Conservation (phyloP, 1,284 basidiomycete genomes). For the Erythrobasidium hasegawianum region DNA sequence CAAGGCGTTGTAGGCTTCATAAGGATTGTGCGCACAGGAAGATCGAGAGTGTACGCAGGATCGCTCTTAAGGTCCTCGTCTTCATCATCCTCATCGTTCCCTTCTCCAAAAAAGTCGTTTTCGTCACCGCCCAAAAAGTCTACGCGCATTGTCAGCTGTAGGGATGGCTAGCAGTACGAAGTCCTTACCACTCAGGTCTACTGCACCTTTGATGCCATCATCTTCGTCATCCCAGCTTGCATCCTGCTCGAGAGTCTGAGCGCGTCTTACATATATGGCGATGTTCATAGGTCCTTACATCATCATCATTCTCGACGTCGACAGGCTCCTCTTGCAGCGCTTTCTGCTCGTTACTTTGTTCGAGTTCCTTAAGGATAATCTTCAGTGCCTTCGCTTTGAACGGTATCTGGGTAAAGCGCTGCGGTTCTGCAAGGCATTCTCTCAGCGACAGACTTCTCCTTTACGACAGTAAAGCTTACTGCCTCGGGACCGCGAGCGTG, state of each 20-base stretch:
- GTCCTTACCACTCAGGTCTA: conserved; percentile 51
- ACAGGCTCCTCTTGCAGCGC: conserved; percentile 3
- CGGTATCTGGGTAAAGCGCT: conserved; percentile 75
- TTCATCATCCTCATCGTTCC: conserved; percentile 62
- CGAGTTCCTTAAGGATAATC: conserved; percentile 76
- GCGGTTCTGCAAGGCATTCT: too few relatives aligned
- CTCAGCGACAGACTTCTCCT: not conserved
- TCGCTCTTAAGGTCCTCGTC: conserved; percentile 78
- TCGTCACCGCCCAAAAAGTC: conserved; percentile 58
- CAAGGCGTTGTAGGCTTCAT: not conserved
- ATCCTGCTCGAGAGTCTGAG: not conserved
- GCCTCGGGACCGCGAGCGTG: conserved; percentile 79
- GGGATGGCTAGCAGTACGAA: too few relatives aligned
- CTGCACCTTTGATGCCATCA: conserved; percentile 20
- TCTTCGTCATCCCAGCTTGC: conserved; percentile 34
- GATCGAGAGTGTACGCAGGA: conserved; percentile 79
- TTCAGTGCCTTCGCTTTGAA: conserved; percentile 92
- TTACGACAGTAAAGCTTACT: conserved; percentile 54
- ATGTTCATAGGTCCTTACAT: conserved; percentile 5
- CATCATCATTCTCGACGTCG: conserved; percentile 4
- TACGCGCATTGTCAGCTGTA: too few relatives aligned
- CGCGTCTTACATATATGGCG: too few relatives aligned
- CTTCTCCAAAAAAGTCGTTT: conserved; percentile 60
- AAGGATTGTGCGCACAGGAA: conserved; percentile 60
- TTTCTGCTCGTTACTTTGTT: conserved; percentile 45